phyloP scores from a whole-genome alignment of 2,329 filamentous ascomycete genomes.

The Cercospora zeae-maydis region DNA sequence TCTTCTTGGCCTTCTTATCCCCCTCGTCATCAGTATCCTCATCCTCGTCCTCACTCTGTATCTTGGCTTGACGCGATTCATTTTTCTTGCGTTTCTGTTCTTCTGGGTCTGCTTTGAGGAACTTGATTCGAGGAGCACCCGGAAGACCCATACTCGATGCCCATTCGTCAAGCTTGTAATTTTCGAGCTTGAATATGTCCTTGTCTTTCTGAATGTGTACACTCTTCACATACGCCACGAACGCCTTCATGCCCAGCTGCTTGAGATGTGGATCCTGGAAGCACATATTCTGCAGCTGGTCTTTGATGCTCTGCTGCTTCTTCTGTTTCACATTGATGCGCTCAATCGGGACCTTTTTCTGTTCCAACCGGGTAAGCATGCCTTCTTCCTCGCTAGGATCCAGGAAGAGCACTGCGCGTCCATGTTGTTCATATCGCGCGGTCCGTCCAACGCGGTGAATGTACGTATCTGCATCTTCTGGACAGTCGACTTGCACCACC shows the following conservation, averaged over 20 bases:
- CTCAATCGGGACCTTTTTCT: conserved; percentile 85
- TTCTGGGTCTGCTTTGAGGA: conserved; percentile 83
- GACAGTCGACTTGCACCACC: conserved; percentile 97
- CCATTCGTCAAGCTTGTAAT: conserved; percentile 80
- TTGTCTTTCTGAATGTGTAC: conserved; percentile 88
- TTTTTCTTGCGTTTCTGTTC: conserved; percentile 87
- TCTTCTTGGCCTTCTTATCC: conserved; percentile 47
- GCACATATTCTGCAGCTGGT: conserved; percentile 87
- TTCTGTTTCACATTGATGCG: conserved; percentile 81
- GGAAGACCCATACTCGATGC: conserved; percentile 83
- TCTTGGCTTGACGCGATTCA: conserved; percentile 61
- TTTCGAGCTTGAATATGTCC: conserved; percentile 79
- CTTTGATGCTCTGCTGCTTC: conserved; percentile 82
- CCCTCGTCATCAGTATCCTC: conserved; percentile 50
- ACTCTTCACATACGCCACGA: conserved; percentile 83
- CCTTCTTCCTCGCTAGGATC: conserved; percentile 88
- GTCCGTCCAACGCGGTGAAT: conserved; percentile 95
- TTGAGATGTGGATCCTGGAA: conserved; percentile 93
- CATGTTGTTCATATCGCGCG: conserved; percentile 85
- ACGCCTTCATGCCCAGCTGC: conserved; percentile 93
- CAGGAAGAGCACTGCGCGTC: conserved; percentile 83
- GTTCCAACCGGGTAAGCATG: conserved; percentile 80
- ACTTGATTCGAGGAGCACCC: conserved; percentile 88
- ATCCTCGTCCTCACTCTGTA: conserved; percentile 58
- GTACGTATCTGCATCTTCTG: conserved; percentile 95